Percentiles rank a stretch among this genome's conserved stretches.
Conservation (phyloP, 2,329 filamentous ascomycete species). For the Exophiala dermatitidis region DNA sequence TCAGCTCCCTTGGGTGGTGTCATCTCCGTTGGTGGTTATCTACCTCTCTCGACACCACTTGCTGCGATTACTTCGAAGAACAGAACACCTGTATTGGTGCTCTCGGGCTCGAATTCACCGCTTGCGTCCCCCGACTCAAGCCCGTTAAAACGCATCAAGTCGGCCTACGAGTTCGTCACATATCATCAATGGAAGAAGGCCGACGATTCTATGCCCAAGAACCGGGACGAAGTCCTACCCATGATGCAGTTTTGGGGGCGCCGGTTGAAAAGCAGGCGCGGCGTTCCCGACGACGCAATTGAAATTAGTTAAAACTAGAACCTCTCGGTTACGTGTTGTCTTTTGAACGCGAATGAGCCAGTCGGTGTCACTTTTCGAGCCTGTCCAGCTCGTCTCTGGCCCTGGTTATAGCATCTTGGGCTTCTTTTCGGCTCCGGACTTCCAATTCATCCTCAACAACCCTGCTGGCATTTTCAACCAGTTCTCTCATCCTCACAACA, state of each 20-base stretch:
- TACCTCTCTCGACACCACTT: constrained; percentile 33
- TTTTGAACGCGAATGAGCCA: background rate
- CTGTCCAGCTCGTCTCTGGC: constrained; percentile 41
- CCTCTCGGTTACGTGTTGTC: too few relatives aligned
- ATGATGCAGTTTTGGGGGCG: constrained; percentile 68
- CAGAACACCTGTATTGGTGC: constrained; percentile 37
- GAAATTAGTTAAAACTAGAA: constrained; percentile 30
- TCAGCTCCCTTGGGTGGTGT: constrained; percentile 34
- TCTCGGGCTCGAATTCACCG: constrained; percentile 35
- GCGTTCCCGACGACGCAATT: constrained; percentile 41
- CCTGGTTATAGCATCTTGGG: constrained; percentile 40
- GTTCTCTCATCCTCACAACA: constrained; percentile 43
- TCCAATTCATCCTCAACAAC: constrained; percentile 32
- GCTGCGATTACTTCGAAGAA: constrained; percentile 30
- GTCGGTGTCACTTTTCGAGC: constrained; percentile 9
- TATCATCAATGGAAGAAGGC: constrained; percentile 61
- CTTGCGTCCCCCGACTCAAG: constrained; percentile 52
- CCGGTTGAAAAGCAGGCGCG: constrained; percentile 38
- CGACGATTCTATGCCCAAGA: constrained; percentile 76
- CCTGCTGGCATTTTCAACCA: constrained; percentile 42
- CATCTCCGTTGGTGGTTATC: constrained; percentile 39
- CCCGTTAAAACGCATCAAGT: constrained; percentile 56
- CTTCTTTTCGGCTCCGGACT: constrained; percentile 32
- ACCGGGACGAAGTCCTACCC: constrained; percentile 77
- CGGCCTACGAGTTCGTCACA: constrained; percentile 59